Conservation (phyloP, 2,329 filamentous ascomycete species). For the Fusarium cicatricum region DNA sequence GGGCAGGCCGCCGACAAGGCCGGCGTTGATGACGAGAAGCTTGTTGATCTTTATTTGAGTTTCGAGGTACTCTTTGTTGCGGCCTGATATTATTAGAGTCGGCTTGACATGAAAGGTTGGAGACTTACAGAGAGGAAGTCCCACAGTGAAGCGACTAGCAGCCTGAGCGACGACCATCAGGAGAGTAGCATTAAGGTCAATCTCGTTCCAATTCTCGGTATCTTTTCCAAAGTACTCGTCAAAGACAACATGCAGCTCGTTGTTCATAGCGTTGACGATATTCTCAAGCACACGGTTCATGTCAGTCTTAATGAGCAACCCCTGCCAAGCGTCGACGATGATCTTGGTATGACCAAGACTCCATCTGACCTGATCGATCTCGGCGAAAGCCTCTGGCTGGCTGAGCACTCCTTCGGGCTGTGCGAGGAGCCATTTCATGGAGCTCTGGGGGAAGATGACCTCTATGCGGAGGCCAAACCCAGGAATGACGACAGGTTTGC, state of each 20-base stretch:
- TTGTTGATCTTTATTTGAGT: conserved; percentile 43
- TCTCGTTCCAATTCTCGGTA: conserved; percentile 45
- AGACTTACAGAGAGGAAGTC: conserved; percentile 44
- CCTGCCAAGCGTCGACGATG: conserved; percentile 49
- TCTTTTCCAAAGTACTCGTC: conserved; percentile 48
- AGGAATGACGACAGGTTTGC: conserved; percentile 52
- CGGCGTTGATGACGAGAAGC: conserved; percentile 45
- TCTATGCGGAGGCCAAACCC: conserved; percentile 51
- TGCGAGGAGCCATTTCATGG: conserved; percentile 50
- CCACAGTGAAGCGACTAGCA: conserved; percentile 45
- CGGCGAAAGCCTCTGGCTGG: conserved; percentile 47
- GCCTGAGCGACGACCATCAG: conserved; percentile 45
- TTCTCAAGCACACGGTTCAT: conserved; percentile 47
- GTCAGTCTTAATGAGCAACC: conserved; percentile 47
- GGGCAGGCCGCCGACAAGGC: conserved; percentile 44
- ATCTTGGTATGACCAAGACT: conserved; percentile 49
- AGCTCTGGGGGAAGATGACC: conserved; percentile 52
- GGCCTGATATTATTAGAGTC: conserved; percentile 27
- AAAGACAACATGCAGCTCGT: conserved; percentile 47
- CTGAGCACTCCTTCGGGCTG: conserved; percentile 52
- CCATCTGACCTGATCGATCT: conserved; percentile 49
- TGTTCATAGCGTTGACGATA: conserved; percentile 45
- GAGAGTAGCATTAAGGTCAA: conserved; percentile 41
- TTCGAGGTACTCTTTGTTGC: conserved; percentile 47
- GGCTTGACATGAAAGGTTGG: accelerated